A percentile compares a stretch with the other conserved stretches of the same genome.
Conservation (phyloP, 148 eudicot genomes). For the Spergularia bocconei region DNA sequence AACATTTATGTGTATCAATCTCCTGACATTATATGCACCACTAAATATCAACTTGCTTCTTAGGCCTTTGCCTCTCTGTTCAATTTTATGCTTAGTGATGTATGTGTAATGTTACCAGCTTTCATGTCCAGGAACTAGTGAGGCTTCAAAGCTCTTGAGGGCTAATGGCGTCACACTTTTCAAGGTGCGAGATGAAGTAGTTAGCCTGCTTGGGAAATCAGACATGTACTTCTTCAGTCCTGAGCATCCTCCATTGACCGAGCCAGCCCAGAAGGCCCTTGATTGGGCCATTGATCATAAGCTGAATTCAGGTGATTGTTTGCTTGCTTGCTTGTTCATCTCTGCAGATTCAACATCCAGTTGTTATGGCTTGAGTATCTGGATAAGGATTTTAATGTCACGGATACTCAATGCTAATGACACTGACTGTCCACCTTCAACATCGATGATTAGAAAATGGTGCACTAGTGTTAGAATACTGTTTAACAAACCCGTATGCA, state of each 20-base stretch:
- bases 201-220: constrained; percentile 76
- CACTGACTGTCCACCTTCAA: neutral
- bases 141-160: constrained; percentile 77
- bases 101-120: constrained; percentile 6
- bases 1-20: no score
- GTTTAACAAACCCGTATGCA: neutral
- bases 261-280: constrained; percentile 77
- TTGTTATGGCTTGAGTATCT: neutral
- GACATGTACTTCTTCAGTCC: constrained; percentile 61
- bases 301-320: constrained; percentile 68
- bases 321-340: constrained; percentile 10
- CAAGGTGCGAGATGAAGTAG: constrained; percentile 75
- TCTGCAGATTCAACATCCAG: neutral
- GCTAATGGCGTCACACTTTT: constrained; percentile 64
- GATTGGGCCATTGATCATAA: constrained; percentile 84
- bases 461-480: neutral
- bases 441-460: neutral
- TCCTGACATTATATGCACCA: no score
- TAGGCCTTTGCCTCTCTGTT: neutral
- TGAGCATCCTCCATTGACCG: constrained; percentile 81
- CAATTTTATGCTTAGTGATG: neutral
- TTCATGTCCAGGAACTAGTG: constrained; percentile 65
- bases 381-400: neutral
- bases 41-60: neutral
- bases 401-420: no score